These are phyloP conservation scores for Botrytis sinoallii DNA, from an alignment of 2,329 filamentous ascomycete species.

Conservation along the genomic window DNA sequence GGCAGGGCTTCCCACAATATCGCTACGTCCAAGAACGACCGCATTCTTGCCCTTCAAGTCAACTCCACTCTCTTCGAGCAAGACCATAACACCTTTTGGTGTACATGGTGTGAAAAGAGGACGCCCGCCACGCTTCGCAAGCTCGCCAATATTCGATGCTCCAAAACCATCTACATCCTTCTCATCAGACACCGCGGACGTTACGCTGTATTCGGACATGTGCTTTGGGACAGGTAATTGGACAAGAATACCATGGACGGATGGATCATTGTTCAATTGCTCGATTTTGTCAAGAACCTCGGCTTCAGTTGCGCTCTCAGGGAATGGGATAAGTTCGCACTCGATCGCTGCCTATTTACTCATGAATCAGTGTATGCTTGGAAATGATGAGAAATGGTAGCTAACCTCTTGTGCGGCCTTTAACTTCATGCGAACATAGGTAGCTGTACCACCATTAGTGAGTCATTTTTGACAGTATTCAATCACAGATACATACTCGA, in stretches of 20 bases:
- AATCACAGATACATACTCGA: slow-evolving; percentile 62
- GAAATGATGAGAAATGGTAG: slow-evolving; percentile 20
- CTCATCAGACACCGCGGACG: slow-evolving; percentile 83
- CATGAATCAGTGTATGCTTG: slow-evolving; percentile 18
- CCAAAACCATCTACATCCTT: slow-evolving; percentile 99
- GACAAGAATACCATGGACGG: slow-evolving; percentile 88
- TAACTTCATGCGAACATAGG: slow-evolving; percentile 99
- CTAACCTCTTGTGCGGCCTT: slow-evolving; percentile 89
- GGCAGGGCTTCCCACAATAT: slow-evolving; percentile 96
- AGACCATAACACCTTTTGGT: slow-evolving; percentile 93
- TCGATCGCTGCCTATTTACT: slow-evolving; percentile 74
- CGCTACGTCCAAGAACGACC: slow-evolving; percentile 89
- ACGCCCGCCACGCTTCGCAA: slow-evolving; percentile 89
- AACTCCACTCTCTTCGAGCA: slow-evolving; percentile 80
- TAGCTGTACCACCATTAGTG: slow-evolving; percentile 52
- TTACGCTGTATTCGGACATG: slow-evolving; percentile 86
- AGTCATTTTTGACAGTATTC: not conserved
- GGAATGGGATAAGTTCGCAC: slow-evolving; percentile 81
- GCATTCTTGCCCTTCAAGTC: slow-evolving; percentile 86
- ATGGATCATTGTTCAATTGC: slow-evolving; percentile 79
- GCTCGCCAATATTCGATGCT: slow-evolving; percentile 88
- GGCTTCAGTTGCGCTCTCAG: slow-evolving; percentile 74
- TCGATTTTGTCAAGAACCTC: slow-evolving; percentile 83
- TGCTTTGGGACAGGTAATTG: slow-evolving; percentile 87
- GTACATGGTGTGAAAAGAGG: slow-evolving; percentile 94